Evolutionary conservation across 495 filamentous ascomycete genomes (phyloP), one percentile per base, ranked within the genome.

Genomic region (Tuber umbilicatum): DNA sequence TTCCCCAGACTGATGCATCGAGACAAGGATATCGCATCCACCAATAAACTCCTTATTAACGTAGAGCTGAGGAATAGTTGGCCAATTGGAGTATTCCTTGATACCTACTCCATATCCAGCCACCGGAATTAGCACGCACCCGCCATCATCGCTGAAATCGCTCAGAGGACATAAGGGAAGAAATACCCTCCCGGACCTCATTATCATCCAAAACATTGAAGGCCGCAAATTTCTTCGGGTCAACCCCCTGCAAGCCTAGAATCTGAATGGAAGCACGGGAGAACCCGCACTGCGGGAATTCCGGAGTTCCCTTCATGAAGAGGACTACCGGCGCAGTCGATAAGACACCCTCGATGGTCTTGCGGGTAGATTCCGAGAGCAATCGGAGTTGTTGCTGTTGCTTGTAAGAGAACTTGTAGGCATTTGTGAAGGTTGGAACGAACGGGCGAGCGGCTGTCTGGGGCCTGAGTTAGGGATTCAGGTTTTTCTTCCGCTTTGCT

Each of bases 11-110:
- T 97, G 93, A 85, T 98, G 95, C 95, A 98, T 98, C 12, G 90
- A 91, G 85, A 98, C 90, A 80, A 99, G 83, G 73, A 99, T 99
- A 85, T 99, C 96, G 83, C 95, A 98, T 2, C 95, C 95, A 73
- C 95, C 96, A 74, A 99, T 87, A 82, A 99, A 99, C 83, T 98
- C 93, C 84, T 94, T 94, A 71, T 95, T 88, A 70, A 99, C 86
- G 84, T 98, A 99, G 42, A 99, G 87, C 83, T 98, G 95, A 1
- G 95, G 95, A 83, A 99, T 98, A 37, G 95, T 99, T 14, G 95
- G 95, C 95, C 95, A 99, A 81, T 97, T 94, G 6, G 93, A 97
- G 86, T 93, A 99, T 83, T 99, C 94, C 83, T 99, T 99, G 84
- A 99, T 94, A 64, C 96, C 94, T 97, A 73, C 50, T 73, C 68